Conservation (phyloP, 1,284 basidiomycete genomes). For the Taiwanofungus camphoratus region DNA sequence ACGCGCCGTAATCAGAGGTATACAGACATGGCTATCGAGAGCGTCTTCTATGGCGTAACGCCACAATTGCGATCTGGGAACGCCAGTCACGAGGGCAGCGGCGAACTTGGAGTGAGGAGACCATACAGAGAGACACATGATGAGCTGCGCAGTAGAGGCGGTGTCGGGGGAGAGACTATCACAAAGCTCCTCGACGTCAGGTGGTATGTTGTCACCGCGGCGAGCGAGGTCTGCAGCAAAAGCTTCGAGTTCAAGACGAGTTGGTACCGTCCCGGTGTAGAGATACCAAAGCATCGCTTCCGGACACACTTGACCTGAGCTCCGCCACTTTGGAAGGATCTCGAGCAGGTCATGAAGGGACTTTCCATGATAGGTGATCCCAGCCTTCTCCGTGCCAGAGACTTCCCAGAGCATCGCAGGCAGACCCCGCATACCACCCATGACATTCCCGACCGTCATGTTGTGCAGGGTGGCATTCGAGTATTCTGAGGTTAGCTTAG, state of each 20-base stretch:
- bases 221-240: conserved; percentile 6
- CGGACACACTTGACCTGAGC: conserved; percentile 4
- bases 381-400: conserved; percentile 4
- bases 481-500: conserved; percentile 2
- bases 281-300: conserved; percentile 10
- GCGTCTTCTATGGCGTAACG: conserved; percentile 7
- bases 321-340: conserved; percentile 4
- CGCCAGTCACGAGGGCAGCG: conserved; percentile 5
- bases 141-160: conserved; percentile 4
- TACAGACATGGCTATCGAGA: conserved; percentile 2
- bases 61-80: conserved; percentile 5
- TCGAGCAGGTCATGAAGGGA: conserved; percentile 5
- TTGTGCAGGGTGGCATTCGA: conserved; percentile 5
- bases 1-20: conserved; percentile 4
- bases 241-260: conserved; percentile 1
- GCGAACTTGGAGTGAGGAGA: conserved; percentile 5
- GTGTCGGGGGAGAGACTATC: conserved; percentile 5
- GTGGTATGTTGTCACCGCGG: conserved; percentile 2
- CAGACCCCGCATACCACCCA: conserved; percentile 9
- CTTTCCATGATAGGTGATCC: conserved; percentile 6
- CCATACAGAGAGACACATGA: conserved; percentile 3
- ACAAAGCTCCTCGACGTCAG: conserved; percentile 7
- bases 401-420: conserved; percentile 8
- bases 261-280: conserved; percentile 5
- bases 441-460: conserved; percentile 7